Evolutionary conservation across 805 yeast genomes (phyloP), one percentile per base, ranked within the genome.

Genomic region (Pichia nakasei): DNA sequence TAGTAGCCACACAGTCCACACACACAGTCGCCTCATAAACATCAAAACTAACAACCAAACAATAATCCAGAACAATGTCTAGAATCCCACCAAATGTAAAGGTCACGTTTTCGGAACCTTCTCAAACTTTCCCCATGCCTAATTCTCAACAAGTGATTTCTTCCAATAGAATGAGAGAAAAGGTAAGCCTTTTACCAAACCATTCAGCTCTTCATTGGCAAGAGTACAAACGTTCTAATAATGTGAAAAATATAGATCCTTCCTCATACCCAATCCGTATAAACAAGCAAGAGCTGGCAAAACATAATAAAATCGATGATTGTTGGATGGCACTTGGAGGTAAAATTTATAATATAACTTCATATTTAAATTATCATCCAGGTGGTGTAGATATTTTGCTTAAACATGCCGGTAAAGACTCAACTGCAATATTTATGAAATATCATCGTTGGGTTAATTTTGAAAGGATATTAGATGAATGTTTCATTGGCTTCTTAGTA

Each of bases 161-260:
- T 6, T 8, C 15, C 13, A 29, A 29, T 29, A 29, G 32, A 12
- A 29, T 13, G 13, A 61, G 80, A 13, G 61, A 59, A 41, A 85
- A 86, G 53, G 89, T 85, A 4, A 69, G 63, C 0, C 67, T 86
- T 17, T 67, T 72, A 36, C 94, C 93, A 0, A 94, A 95, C 1
- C 85, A 80, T 55, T 86, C 95, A 2, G 89, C 94, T 0, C 61
- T 86, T 48, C 95, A 86, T 58, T 86, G 96, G 96, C 95, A 89
- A 13, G 61, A 69, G 9, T 58, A 76, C 22, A 78, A 76, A 42
- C 57, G 64, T 13, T 64, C 70, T 7, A 73, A 63, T 46, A 69
- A 76, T 47, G 68, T 84, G 35, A 60, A 85, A 50, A 82, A 78
- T 3, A 69, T 72, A 0, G 60, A 63, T 33, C 70, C 78, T 0